phyloP scores from a whole-genome alignment of 495 filamentous ascomycete genomes.

The Aspergillus funiculosus region DNA sequence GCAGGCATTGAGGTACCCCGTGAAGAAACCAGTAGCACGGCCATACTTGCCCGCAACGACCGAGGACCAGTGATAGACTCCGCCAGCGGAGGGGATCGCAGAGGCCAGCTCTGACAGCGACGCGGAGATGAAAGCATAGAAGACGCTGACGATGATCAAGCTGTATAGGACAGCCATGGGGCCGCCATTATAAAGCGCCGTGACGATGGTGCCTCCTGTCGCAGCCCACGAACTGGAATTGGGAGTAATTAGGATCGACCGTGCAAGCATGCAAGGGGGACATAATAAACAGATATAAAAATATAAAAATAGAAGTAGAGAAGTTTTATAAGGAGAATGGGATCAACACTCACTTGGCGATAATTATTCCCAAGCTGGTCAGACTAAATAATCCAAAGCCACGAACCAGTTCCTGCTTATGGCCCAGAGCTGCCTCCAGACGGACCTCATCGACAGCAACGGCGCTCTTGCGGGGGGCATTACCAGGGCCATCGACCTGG shows the following conservation, averaged over 20 bases:
- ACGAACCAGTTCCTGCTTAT: constrained; percentile 15
- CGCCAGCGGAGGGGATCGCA: constrained; percentile 68
- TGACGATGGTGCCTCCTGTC: constrained; percentile 14
- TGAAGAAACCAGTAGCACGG: constrained; percentile 65
- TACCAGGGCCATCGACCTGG: not conserved
- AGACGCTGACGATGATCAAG: constrained; percentile 14
- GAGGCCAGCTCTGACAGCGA: constrained; percentile 52
- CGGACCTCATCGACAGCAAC: constrained; percentile 4
- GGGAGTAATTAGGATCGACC: not conserved
- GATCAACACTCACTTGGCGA: constrained; percentile 15
- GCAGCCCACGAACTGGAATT: constrained; percentile 10
- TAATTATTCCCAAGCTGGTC: constrained; percentile 11
- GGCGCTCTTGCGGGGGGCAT: not conserved
- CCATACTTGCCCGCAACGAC: constrained; percentile 67
- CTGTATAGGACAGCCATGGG: constrained; percentile 9
- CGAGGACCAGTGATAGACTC: constrained; percentile 80
- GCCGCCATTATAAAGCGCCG: constrained; percentile 11
- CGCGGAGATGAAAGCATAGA: constrained; percentile 20
- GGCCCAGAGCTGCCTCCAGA: constrained; percentile 8
- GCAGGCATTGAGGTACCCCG: constrained; percentile 73
- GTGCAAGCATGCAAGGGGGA: too few relatives aligned
- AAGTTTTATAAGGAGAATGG: not conserved
- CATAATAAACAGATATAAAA: too few relatives aligned
- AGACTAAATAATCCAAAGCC: constrained; percentile 12
- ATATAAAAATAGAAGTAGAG: not conserved